Evolutionary conservation across 768 basidiomycete species (phyloP), one percentile per base, ranked within the genome.

Genomic region (Mycena metata): DNA sequence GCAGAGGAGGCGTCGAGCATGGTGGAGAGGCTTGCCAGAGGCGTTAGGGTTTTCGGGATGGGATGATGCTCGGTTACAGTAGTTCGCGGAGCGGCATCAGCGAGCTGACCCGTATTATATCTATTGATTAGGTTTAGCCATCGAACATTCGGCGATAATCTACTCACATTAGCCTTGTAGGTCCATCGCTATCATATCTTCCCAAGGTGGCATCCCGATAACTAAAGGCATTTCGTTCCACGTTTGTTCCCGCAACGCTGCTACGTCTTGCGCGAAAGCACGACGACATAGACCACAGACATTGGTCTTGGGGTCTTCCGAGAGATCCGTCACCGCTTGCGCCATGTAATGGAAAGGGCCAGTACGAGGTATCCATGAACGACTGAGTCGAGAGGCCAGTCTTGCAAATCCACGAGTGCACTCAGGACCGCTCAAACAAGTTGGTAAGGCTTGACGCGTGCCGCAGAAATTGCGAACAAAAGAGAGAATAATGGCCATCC

Each of bases 341-440:
- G 79, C 72, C 77, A 88, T 87, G 72, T 83, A 88, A 72, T 88
- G 84, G 43, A 89, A 75, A 3, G 87, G 85, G 0, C 86, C 86
- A 5, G 87, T 88, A 61, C 86, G 78, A 3, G 82, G 74, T 21
- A 79, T 78, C 85, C 88, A 89, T 1, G 84, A 84, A 10, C 82
- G 79, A 12, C 82, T 80, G 3, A 89, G 75, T 11, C 84, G 81
- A 35, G 81, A 80, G 0, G 82, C 71, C 6, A 87, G 75, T 35
- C 82, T 78, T 12, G 79, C 73, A 70, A 89, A 88, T 19, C 78
- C 82, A 51, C 80, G 82, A 17, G 70, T 71, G 69, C 88, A 88
- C 16, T 73, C 66, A 19, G 66, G 58, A 11, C 66, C 63, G n/a
- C 68, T 75, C 17, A 69, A 62, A 72, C 86, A 87, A 6, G 72